These are phyloP conservation scores for Pugionium cornutum DNA, from an alignment of 345 rosid species.

Conservation along the genomic window DNA sequence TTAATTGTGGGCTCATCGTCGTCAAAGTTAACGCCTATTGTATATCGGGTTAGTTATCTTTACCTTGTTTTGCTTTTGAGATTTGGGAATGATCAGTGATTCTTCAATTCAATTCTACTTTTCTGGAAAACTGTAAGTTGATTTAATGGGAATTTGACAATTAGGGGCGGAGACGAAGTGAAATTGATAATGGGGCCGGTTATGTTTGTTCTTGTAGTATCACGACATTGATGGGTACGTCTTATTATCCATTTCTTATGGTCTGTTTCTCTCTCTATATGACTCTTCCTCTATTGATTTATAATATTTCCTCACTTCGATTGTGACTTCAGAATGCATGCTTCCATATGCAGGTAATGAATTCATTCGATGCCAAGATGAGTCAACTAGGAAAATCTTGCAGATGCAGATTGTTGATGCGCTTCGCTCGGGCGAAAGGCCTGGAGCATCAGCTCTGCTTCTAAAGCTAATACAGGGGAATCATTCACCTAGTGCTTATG, in stretches of 20 bases:
- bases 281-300: not conserved
- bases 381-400: conserved; percentile 33
- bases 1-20: conserved; percentile 17
- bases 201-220: conserved; percentile 43
- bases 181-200: conserved; percentile 29
- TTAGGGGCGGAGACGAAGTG: conserved; percentile 43
- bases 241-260: not conserved
- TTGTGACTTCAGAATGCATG: not conserved
- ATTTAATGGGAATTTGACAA: conserved; percentile 3
- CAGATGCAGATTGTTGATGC: conserved; percentile 64
- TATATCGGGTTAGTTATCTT: conserved; percentile 26
- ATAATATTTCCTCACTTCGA: no score
- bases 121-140: not conserved
- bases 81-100: conserved; percentile 6
- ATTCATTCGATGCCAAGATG: conserved; percentile 33
- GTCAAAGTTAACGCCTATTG: conserved; percentile 16
- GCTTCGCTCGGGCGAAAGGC: conserved; percentile 62
- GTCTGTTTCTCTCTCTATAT: not conserved
- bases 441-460: conserved; percentile 64
- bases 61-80: not conserved
- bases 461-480: conserved; percentile 42
- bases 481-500: conserved; percentile 39
- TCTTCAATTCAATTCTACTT: not conserved
- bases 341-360: conserved; percentile 41
- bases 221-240: conserved; percentile 48